Evolutionary conservation across 2,329 filamentous ascomycete genomes (phyloP), one percentile per base, ranked within the genome.

Genomic region (Tolypocladium nubicola): DNA sequence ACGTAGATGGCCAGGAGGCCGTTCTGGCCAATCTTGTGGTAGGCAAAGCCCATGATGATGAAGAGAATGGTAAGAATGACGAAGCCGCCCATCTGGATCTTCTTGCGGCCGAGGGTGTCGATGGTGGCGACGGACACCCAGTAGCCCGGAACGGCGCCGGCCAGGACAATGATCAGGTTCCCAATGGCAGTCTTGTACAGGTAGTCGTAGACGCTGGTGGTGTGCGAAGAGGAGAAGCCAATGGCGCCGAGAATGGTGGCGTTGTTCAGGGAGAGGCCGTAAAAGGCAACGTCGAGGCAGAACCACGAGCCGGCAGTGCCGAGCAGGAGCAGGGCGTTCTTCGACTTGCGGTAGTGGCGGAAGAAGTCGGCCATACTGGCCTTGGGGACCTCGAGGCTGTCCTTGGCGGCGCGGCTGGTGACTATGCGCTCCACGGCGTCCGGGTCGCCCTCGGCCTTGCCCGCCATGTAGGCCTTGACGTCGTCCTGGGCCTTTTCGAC

Each of bases 271-370:
- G 86, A 86, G 26, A 92, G 80, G 56, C 85, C 84, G 63, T 87
- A 87, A 68, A 83, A 83, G 37, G 82, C 81, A 58, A 78, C 71
- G 60, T 76, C 76, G 56, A 89, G 84, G 72, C 88, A 82, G 72
- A 92, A 93, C 89, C 90, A 95, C 2, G 89, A 93, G 45, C 87
- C 86, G 14, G 89, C 87, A 14, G 89, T 93, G n/a, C 88, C 88
- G 47, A 90, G 75, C 0, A 90, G 81, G 19, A 91, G 79, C 67
- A 85, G 83, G 56, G 80, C 84, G 68, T 93, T 86, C 75, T 84
- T 88, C 77, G 81, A 84, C 67, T 86, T 81, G 58, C 77, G 69
- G 71, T 90, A 93, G 74, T 93, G 86, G 39, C 70, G 71, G 71
- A 76, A 69, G 74, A 94, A 94, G 72, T 95, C 90, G 23, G 65